Conservation (phyloP, 192 early-diverging fungal species). For the Gonapodya prolifera region DNA sequence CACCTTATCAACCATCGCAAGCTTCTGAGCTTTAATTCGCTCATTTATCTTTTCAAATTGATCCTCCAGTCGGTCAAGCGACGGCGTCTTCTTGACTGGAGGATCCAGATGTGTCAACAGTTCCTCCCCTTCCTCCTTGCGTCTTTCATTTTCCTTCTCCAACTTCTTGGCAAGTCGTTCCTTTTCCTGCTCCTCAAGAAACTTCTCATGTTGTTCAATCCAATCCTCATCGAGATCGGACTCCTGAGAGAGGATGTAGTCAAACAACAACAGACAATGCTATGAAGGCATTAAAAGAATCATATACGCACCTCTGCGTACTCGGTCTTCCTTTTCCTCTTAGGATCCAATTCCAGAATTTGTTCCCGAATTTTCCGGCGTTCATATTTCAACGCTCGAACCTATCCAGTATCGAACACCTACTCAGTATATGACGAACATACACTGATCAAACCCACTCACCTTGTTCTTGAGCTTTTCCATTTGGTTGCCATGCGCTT, state of each 20-base stretch:
- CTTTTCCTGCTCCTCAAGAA: conserved; percentile 55
- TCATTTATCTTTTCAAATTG: conserved; percentile 58
- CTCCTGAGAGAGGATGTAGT: conserved; percentile 43
- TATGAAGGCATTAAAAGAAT: not conserved
- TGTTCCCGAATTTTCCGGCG: conserved; percentile 53
- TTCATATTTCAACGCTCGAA: conserved; percentile 79
- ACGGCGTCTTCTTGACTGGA: conserved; percentile 19
- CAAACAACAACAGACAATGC: too few species aligned
- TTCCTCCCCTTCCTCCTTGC: conserved; percentile 46
- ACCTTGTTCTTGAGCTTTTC: conserved; percentile 71
- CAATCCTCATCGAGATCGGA: conserved; percentile 65
- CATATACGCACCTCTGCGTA: conserved; percentile 13
- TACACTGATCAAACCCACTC: not conserved
- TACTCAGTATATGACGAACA: too few species aligned
- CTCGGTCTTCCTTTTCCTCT: conserved; percentile 60
- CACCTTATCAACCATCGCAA: conserved; percentile 74
- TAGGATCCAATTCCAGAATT: conserved; percentile 60
- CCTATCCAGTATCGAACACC: too few species aligned
- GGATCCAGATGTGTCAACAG: conserved; percentile 30
- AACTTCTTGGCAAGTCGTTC: conserved; percentile 44
- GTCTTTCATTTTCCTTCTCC: conserved; percentile 78
- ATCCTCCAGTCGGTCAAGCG: conserved; percentile 59
- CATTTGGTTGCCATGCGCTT: conserved; percentile 64
- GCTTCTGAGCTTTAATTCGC: conserved; percentile 57
- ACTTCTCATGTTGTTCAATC: conserved; percentile 48